Conservation (phyloP, 202 grass and related monocot species). For the Bolboschoenoplectus hybrid region DNA sequence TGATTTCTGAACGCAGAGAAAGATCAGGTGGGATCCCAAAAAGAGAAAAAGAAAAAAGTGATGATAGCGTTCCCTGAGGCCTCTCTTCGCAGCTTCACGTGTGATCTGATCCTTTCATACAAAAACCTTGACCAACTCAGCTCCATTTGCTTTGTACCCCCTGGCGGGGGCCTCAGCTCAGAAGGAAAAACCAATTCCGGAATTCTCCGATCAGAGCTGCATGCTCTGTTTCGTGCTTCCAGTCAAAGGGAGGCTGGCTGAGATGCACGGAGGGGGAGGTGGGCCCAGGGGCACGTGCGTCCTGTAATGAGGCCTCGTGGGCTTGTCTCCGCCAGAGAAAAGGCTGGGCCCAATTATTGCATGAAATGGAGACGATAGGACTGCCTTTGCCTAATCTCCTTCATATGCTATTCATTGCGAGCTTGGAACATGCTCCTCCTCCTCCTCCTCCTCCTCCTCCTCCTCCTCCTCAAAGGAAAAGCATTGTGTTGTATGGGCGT, state of each 20-base stretch:
- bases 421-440: not conserved
- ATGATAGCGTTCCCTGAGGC: not conserved
- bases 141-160: not conserved
- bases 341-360: conserved; percentile 1
- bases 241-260: not conserved
- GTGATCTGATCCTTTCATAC: conserved; percentile 29
- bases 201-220: no score
- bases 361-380: conserved; percentile 13
- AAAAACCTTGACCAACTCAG: not conserved
- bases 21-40: not conserved
- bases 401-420: not conserved
- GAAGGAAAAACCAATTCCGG: not conserved
- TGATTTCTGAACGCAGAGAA: not conserved
- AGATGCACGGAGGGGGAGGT: not conserved
- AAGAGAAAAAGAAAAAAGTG: not conserved
- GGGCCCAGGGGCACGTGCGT: conserved; percentile 32
- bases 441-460: no score
- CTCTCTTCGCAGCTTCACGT: conserved; percentile 27
- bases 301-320: conserved; percentile 29
- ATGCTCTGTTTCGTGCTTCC: not conserved
- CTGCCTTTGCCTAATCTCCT: conserved; percentile 4
- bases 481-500: no score
- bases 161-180: not conserved
- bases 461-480: no score
- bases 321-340: conserved; percentile 30